Base-by-base conservation (phyloP, 306 rosid genomes). In the Sphenostylis stenocarpa region DNA sequence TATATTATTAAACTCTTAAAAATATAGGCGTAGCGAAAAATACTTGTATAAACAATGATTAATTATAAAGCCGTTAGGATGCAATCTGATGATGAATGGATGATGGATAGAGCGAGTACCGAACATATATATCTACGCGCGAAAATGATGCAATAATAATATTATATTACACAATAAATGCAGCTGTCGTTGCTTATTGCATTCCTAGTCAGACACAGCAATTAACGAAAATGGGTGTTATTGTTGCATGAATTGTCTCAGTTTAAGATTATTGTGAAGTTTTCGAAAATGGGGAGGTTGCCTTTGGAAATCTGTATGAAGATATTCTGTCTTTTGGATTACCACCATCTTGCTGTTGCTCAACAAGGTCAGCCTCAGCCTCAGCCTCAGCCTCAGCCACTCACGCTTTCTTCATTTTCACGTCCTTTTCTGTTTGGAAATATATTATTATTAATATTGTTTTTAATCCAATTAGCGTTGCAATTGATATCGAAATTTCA, bases 291-390 rank as follows among this genome's bases (percentile, higher is more conserved):
- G 94, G 97, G 89, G 58, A 82, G 26, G 7, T 80, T 91, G 51
- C 97, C 92, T 5, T n/a, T 51, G 38, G 97, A 91, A 73, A 71
- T 91, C 48, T 85, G 74, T 66, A 64, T 75, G 19, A 86, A 87
- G 73, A 87, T 91, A 5, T 86, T 91, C 77, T 80, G 85, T 76
- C 80, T 84, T 72, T 86, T 89, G 85, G 94, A 91, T 47, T 39
- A 84, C 45, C 88, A 70, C n/a, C 80, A 78, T 72, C 94, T 89
- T 14, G 86, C 89, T 39, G 61, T 75, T 38, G 85, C 84, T 53
- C 87, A 89, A 74, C 91, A 89, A 86, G 94, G 94, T 91, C 78
- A n/a, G 75, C 45, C 15, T 39, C 45, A 39, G 14, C 70, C 12
- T n/a, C n/a, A n/a, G n/a, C n/a, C n/a, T 91, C 78, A n/a, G 75